phyloP scores from a whole-genome alignment of 768 basidiomycete genomes.

The Cystofilobasidium macerans region DNA sequence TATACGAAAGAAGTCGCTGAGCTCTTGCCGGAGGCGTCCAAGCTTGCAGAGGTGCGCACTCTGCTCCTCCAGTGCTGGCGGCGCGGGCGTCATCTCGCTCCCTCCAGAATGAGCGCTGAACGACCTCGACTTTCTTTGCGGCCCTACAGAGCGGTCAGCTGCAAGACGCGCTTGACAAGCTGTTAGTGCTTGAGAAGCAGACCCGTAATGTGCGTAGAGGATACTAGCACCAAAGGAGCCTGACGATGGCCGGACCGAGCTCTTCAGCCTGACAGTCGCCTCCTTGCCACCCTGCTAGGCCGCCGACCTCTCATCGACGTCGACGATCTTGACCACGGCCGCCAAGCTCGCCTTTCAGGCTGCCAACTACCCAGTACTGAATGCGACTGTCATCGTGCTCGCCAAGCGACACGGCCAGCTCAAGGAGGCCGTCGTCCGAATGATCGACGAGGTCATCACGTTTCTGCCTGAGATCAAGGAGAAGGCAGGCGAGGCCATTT shows the following conservation, averaged over 20 bases:
- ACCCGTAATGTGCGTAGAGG: constrained; percentile 66
- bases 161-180: constrained; percentile 78
- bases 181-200: constrained; percentile 83
- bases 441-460: constrained; percentile 73
- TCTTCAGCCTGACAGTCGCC: not conserved
- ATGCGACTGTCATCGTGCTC: constrained; percentile 49
- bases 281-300: constrained; percentile 47
- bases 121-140: not conserved
- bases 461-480: constrained; percentile 67
- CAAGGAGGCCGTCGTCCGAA: constrained; percentile 75
- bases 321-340: constrained; percentile 65
- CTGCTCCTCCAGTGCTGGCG: no score
- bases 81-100: not conserved
- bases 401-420: constrained; percentile 97
- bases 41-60: constrained; percentile 62
- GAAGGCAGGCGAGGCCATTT: constrained; percentile 63
- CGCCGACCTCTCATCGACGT: constrained; percentile 84
- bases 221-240: no score
- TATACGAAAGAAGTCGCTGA: constrained; percentile 71
- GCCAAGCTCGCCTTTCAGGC: constrained; percentile 61
- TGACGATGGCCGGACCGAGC: not conserved
- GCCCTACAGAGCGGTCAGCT: constrained; percentile 58
- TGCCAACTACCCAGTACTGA: constrained; percentile 47
- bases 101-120: not conserved
- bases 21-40: constrained; percentile 56